A percentile compares a stretch with the other conserved stretches of the same genome.
Evolutionary conservation across 2,329 filamentous ascomycete genomes (phyloP).

Genomic region (Penicillium glabrum): DNA sequence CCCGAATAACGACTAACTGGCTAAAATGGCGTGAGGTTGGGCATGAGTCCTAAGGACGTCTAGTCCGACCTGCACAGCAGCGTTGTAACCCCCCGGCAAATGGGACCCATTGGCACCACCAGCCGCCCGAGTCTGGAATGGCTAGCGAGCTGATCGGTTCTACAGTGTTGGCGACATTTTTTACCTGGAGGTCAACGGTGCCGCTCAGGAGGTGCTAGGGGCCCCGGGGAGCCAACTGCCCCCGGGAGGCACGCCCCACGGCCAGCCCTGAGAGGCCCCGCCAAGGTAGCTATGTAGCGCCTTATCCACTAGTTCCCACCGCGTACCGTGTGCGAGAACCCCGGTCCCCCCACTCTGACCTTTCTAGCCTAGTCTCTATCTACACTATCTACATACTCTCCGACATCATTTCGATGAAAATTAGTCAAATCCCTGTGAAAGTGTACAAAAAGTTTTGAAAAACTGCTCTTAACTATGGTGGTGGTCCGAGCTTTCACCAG

Average conservation of each 20-base stretch:
- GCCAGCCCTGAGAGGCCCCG: neutral
- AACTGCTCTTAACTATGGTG: slow-evolving; percentile 1
- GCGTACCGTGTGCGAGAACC: neutral
- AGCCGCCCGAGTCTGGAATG: neutral
- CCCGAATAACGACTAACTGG: neutral
- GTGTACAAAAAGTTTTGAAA: neutral
- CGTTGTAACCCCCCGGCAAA: neutral
- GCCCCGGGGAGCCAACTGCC: neutral
- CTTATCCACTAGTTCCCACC: neutral
- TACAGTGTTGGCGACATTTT: slow-evolving; percentile 93
- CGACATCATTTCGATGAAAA: neutral
- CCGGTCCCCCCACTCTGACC: neutral
- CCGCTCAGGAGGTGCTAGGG: slow-evolving; percentile 91
- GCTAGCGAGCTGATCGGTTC: neutral
- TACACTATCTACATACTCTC: neutral
- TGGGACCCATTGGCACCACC: neutral
- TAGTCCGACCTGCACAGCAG: neutral
- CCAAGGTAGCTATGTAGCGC: neutral
- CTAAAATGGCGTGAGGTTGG: neutral
- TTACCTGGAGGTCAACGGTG: slow-evolving; percentile 98
- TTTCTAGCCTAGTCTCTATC: neutral
- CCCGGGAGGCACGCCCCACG: neutral
- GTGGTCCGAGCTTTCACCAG: neutral
- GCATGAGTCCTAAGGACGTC: neutral
- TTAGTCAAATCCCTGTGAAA: neutral